These are phyloP conservation scores for Cochlearia excelsa DNA, from an alignment of 345 rosid genomes.

Conservation along the genomic window DNA sequence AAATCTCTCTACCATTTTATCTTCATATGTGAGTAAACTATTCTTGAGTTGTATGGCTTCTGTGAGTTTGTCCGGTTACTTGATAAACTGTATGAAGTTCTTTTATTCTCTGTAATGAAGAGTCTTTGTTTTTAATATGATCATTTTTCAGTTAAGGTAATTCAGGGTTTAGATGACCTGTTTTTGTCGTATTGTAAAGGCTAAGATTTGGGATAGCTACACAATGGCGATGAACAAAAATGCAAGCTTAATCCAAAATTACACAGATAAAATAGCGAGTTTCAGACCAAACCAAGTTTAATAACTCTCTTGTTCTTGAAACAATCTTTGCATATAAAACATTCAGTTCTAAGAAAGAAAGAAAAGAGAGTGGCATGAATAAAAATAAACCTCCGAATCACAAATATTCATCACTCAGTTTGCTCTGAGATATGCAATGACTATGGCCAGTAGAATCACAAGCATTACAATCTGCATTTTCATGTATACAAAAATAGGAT, in stretches of 20 bases:
- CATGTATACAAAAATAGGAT: neutral
- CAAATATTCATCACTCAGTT: conserved; percentile 26
- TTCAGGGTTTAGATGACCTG: no score
- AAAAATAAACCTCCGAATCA: conserved; percentile 20
- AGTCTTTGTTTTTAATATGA: no score
- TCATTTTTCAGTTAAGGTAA: no score
- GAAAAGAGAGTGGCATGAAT: conserved; percentile 12
- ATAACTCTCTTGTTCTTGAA: conserved; percentile 10
- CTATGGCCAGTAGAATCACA: conserved; percentile 48
- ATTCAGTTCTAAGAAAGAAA: conserved; percentile 10
- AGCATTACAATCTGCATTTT: conserved; percentile 47
- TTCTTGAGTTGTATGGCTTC: no score
- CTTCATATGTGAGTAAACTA: conserved; percentile 10
- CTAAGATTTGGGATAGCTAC: no score
- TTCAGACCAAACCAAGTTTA: conserved; percentile 22
- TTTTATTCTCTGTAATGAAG: no score
- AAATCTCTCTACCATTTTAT: neutral
- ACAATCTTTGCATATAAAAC: conserved; percentile 19
- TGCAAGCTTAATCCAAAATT: conserved; percentile 12
- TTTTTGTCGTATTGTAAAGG: no score
- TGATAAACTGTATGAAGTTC: no score
- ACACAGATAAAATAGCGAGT: neutral
- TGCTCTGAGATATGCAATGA: conserved; percentile 42
- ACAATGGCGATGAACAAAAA: neutral
- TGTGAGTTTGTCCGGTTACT: no score